Percentiles rank a stretch among this genome's conserved stretches.
Conservation (phyloP, 805 yeast genomes). For the Cyberlindnera nakhonratchasimensis region DNA sequence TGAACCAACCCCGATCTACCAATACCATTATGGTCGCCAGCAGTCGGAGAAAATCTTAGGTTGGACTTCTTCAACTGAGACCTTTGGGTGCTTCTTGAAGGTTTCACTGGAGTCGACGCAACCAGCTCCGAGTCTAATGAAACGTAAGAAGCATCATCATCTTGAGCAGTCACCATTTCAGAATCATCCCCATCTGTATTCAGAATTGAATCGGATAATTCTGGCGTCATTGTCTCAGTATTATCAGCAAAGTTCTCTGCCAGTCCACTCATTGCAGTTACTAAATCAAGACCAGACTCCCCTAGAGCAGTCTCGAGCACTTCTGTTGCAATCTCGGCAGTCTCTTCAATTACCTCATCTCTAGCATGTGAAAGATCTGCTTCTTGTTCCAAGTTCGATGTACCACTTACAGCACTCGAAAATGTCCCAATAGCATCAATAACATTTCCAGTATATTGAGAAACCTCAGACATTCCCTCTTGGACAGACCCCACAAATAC, state of each 20-base stretch:
- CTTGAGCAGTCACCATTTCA: background rate
- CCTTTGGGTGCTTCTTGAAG: background rate
- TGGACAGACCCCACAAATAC: conserved; percentile 3
- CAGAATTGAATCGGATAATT: background rate
- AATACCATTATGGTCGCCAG: background rate
- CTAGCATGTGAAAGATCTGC: background rate
- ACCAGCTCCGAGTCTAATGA: background rate
- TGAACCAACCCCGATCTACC: background rate
- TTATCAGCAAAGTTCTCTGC: conserved; percentile 6
- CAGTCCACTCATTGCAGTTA: conserved; percentile 11
- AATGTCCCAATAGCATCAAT: conserved; percentile 1
- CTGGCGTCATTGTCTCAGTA: background rate
- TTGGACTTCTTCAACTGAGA: background rate
- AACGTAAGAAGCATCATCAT: background rate
- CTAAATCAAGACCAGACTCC: conserved; percentile 13
- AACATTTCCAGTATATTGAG: background rate
- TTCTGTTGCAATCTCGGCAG: conserved; percentile 5
- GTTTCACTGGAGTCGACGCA: conserved; percentile 7
- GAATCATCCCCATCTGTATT: background rate
- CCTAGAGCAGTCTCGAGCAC: conserved; percentile 18
- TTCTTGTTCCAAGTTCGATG: background rate
- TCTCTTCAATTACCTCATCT: background rate
- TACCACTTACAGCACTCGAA: conserved; percentile 1
- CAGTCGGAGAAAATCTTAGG: background rate
- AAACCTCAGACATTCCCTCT: background rate